A percentile compares a stretch with the other conserved stretches of the same genome.
Evolutionary conservation across 2,329 filamentous ascomycete species (phyloP).

Genomic region (Ceratocystis cubensis): DNA sequence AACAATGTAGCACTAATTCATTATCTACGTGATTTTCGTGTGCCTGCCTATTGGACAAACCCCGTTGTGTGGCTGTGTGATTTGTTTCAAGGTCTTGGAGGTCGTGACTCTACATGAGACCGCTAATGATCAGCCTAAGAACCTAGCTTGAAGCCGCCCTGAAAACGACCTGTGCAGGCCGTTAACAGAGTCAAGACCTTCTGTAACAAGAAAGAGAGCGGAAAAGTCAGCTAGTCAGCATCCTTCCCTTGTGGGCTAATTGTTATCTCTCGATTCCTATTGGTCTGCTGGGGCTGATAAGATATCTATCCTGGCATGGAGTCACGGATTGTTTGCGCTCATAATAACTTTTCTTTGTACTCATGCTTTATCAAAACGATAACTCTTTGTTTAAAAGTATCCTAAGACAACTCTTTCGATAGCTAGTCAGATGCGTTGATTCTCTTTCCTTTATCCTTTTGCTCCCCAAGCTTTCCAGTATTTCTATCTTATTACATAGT

Average conservation of each 20-base stretch:
- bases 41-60: background rate
- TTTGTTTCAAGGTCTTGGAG: background rate
- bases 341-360: background rate
- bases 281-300: conserved; percentile 1
- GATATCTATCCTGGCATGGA: background rate
- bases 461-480: background rate
- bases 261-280: background rate
- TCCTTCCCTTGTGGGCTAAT: background rate
- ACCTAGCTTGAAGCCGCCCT: background rate
- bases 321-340: conserved; percentile 3
- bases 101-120: background rate
- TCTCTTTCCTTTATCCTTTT: background rate
- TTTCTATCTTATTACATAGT: background rate
- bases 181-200: background rate
- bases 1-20: background rate
- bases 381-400: background rate
- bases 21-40: background rate
- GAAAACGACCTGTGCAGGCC: background rate
- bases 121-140: background rate
- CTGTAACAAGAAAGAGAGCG: background rate
- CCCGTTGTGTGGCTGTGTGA: background rate
- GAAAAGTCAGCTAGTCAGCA: background rate
- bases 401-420: background rate
- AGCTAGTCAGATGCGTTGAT: background rate
- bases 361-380: background rate